Conservation (phyloP, 1,284 basidiomycete species). For the Thecaphora thlaspeos region DNA sequence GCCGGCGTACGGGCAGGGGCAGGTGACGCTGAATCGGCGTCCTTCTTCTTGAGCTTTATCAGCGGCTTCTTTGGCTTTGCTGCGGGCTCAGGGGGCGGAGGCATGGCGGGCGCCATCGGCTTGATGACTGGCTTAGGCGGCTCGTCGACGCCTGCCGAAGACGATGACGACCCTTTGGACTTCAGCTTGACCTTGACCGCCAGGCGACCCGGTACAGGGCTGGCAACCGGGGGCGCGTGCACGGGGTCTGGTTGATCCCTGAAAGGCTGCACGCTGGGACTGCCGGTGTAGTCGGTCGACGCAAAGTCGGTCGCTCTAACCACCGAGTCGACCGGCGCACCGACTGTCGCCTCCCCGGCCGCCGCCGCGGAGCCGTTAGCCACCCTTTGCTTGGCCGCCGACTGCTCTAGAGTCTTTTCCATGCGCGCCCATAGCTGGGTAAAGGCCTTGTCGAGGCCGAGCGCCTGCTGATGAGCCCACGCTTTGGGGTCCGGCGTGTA, state of each 20-base stretch:
- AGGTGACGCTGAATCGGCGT: conserved; percentile 8
- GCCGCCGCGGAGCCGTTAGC: background rate
- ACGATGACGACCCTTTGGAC: conserved; percentile 6
- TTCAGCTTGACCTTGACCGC: conserved; percentile 36
- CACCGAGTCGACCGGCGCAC: background rate
- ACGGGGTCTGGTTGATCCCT: background rate
- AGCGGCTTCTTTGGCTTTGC: conserved; percentile 35
- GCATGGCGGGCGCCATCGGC: conserved; percentile 17
- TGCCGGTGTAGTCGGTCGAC: background rate
- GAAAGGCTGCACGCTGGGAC: background rate
- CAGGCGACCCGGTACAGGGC: conserved; percentile 13
- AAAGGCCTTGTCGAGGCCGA: conserved; percentile 76
- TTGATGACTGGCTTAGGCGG: conserved; percentile 3
- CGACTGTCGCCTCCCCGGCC: conserved; percentile 27
- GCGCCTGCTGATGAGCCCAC: conserved; percentile 74
- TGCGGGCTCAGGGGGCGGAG: conserved; percentile 3
- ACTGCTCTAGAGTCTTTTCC: conserved; percentile 56
- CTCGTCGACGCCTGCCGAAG: background rate
- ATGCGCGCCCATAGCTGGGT: conserved; percentile 70
- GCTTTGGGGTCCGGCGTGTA: conserved; percentile 74
- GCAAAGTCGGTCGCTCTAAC: background rate
- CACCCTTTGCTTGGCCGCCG: conserved; percentile 42
- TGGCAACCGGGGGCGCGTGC: conserved; percentile 17
- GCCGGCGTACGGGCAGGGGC: conserved; percentile 4
- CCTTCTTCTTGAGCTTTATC: conserved; percentile 33